These are phyloP conservation scores for Torrubiellomyces zombiae DNA, from an alignment of 2,329 filamentous ascomycete species.

Conservation along the genomic window DNA sequence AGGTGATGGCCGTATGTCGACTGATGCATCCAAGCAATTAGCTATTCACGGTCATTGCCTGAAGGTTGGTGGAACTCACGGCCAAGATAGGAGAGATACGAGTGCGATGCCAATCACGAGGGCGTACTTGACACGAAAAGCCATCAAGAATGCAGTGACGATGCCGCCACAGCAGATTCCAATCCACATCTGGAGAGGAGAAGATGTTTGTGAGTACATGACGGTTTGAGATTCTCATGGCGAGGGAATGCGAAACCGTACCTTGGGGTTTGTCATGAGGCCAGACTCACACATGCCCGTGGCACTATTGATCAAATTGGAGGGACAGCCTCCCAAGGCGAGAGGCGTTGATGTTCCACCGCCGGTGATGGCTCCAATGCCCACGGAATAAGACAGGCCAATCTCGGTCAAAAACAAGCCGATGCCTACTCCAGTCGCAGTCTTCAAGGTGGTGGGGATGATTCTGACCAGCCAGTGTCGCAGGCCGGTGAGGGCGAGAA, in stretches of 20 bases:
- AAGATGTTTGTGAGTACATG: constrained; percentile 4
- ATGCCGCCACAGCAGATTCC: constrained; percentile 69
- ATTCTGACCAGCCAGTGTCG: constrained; percentile 56
- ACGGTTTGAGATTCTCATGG: too few species aligned
- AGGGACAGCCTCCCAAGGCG: constrained; percentile 57
- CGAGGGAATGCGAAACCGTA: constrained; percentile 12
- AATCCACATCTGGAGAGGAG: constrained; percentile 51
- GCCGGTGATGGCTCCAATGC: constrained; percentile 70
- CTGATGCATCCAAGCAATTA: constrained; percentile 19
- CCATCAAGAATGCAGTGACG: constrained; percentile 65
- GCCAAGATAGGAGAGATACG: constrained; percentile 61
- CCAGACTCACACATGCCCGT: constrained; percentile 36
- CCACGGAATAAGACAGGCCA: constrained; percentile 59
- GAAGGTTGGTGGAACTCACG: constrained; percentile 25
- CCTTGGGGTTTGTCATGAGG: constrained; percentile 64
- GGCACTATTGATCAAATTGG: constrained; percentile 29
- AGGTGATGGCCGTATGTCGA: constrained; percentile 51
- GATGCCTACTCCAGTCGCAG: constrained; percentile 48
- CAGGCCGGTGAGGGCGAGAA: constrained; percentile 49
- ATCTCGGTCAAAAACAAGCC: constrained; percentile 48
- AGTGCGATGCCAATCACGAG: constrained; percentile 58
- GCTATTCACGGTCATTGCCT: background rate
- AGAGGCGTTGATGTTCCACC: constrained; percentile 48
- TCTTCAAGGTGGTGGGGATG: constrained; percentile 48
- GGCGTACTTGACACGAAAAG: constrained; percentile 58